Base-by-base conservation (phyloP, 192 early-diverging fungal genomes). In the Fimicolochytrium jonesii region DNA sequence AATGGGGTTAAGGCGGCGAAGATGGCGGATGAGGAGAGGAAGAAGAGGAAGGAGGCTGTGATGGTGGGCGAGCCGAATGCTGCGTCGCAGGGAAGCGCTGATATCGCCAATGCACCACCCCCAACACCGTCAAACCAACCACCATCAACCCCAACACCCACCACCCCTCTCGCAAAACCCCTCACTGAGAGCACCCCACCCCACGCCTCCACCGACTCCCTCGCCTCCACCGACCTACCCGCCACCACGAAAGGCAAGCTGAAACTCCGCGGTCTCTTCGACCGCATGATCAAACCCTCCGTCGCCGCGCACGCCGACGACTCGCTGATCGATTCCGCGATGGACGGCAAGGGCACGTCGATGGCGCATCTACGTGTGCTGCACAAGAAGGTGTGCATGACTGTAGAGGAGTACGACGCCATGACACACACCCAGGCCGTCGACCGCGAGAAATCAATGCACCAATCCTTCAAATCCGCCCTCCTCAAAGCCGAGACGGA, bases 341-440 rank as follows among this genome's bases (percentile, higher is more conserved):
- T 25, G n/a, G 56, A 30, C 30, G 56, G 42, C 2, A n/a, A 56
- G 39, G 62, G 62, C 11, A 26, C 43, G 33, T 67, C 66, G 3
- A 70, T 75, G 64, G 43, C 66, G 29, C 58, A 70, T 39, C 33
- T 71, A n/a, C 65, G 74, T 0, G 64, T 76, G 34, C 36, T 76
- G 6, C 69, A 76, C 34, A 60, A 64, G 29, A 64, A 66, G 42
- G 23, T 72, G 4, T 31, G 32, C 10, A 25, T 55, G 26, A 37
- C 60, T 2, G 39, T 76, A 9, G 70, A 76, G 10, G 61, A 69
- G 41, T 76, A 66, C 57, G 69, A 62, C 46, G 47, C 32, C 41
- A 59, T 36, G 56, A 72, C 26, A 13, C 45, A 36, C 50, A 68
- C 34, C 10, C 22, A n/a, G 32, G 61, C 47, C 26, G 44, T 65